Evolutionary conservation across 2,329 filamentous ascomycete genomes (phyloP).

Genomic region (Alternaria sp.): DNA sequence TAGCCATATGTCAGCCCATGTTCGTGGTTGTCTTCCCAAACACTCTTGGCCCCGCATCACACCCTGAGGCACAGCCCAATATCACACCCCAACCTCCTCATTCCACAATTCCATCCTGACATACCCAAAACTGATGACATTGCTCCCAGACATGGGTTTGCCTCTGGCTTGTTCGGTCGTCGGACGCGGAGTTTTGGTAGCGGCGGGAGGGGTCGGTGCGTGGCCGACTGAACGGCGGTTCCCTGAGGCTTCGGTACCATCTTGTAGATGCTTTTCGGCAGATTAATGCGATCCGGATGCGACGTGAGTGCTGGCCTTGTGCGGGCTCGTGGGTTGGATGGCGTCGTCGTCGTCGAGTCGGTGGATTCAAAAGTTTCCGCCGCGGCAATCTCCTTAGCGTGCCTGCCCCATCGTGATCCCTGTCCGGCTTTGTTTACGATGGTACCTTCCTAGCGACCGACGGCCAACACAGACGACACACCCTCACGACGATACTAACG

Average conservation of each 20-base stretch:
- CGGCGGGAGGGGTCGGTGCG: slow-evolving; percentile 64
- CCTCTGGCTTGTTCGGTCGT: slow-evolving; percentile 68
- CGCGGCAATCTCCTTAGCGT: slow-evolving; percentile 24
- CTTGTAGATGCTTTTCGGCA: slow-evolving; percentile 16
- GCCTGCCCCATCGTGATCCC: slow-evolving; percentile 15
- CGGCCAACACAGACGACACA: slow-evolving; percentile 20
- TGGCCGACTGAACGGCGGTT: slow-evolving; percentile 46
- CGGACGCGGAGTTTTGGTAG: slow-evolving; percentile 71
- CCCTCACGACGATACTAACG: slow-evolving; percentile 13
- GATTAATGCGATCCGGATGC: background rate
- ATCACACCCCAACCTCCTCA: background rate
- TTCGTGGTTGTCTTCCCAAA: slow-evolving; percentile 6
- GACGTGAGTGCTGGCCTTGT: slow-evolving; percentile 5
- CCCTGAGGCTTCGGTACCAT: slow-evolving; percentile 52
- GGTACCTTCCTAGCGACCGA: slow-evolving; percentile 19
- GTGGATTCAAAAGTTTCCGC: slow-evolving; percentile 27
- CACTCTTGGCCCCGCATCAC: background rate
- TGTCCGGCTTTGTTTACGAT: slow-evolving; percentile 25
- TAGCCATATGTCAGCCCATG: slow-evolving; percentile 27
- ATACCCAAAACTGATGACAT: slow-evolving; percentile 74
- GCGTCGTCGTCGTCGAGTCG: slow-evolving; percentile 6
- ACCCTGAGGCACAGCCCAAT: background rate
- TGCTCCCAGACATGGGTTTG: slow-evolving; percentile 70
- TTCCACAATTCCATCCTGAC: slow-evolving; percentile 3
- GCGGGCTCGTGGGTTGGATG: slow-evolving; percentile 8